These are phyloP conservation scores for Colletotrichum lindemuthianum DNA, from an alignment of 2,329 filamentous ascomycete species.

Conservation along the genomic window DNA sequence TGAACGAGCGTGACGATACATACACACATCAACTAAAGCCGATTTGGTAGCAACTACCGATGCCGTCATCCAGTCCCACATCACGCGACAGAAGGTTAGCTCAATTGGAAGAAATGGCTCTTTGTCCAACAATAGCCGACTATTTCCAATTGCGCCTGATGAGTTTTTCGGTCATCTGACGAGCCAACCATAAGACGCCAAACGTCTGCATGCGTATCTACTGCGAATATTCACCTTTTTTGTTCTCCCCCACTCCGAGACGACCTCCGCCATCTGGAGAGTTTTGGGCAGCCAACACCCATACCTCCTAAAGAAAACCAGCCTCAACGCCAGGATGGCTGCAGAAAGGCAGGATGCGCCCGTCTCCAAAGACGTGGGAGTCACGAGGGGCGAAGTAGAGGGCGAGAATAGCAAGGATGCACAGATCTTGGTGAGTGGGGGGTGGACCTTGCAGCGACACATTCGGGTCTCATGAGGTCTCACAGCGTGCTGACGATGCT, in stretches of 20 bases:
- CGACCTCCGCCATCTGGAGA: background rate
- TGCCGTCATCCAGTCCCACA: conserved; percentile 20
- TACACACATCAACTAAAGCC: background rate
- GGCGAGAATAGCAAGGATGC: conserved; percentile 4
- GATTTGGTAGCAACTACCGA: conserved; percentile 2
- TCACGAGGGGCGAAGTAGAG: conserved; percentile 1
- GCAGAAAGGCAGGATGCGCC: conserved; percentile 2
- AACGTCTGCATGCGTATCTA: too few species aligned
- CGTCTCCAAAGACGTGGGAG: background rate
- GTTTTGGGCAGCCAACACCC: background rate
- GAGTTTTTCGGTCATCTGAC: conserved; percentile 20
- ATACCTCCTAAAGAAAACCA: background rate
- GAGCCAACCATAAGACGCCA: conserved; percentile 1
- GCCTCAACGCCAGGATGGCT: conserved; percentile 10
- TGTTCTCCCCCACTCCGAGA: too few species aligned
- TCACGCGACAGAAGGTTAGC: conserved; percentile 13
- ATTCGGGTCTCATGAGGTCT: too few species aligned
- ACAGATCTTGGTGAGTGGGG: conserved; percentile 4
- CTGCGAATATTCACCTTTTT: too few species aligned
- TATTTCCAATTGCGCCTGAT: conserved; percentile 11
- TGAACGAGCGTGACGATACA: too few species aligned
- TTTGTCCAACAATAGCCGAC: conserved; percentile 5
- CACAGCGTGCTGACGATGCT: background rate
- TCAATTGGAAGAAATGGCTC: conserved; percentile 6
- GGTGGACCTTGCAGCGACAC: too few species aligned